Evolutionary conservation across 352 stramenopile genomes (phyloP).

Genomic region (Phytophthora pseudosyringae): DNA sequence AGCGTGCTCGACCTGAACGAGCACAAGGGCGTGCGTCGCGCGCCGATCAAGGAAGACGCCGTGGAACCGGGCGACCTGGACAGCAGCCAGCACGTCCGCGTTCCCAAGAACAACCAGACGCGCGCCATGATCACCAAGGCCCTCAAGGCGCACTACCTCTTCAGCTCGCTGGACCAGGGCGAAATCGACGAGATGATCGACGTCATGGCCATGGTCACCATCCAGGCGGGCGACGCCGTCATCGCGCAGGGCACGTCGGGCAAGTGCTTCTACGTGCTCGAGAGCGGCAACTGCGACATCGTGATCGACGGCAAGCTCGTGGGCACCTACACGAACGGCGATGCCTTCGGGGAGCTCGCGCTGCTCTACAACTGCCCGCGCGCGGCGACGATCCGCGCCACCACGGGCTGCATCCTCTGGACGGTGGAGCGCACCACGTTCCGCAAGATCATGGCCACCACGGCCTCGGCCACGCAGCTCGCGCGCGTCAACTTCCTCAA

Average conservation of each 20-base stretch:
- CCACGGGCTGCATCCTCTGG: constrained; percentile 90
- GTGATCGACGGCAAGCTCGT: constrained; percentile 81
- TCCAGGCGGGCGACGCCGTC: constrained; percentile 66
- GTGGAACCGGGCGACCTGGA: constrained; percentile 73
- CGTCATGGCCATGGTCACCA: constrained; percentile 80
- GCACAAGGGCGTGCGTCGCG: constrained; percentile 70
- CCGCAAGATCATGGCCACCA: constrained; percentile 85
- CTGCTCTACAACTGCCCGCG: constrained; percentile 97
- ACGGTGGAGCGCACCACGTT: constrained; percentile 92
- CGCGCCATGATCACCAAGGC: constrained; percentile 80
- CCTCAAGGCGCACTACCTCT: constrained; percentile 86
- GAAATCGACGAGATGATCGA: constrained; percentile 88
- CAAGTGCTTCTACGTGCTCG: constrained; percentile 95
- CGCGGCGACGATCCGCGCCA: constrained; percentile 92
- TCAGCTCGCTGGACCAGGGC: constrained; percentile 73
- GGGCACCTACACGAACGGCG: constrained; percentile 77
- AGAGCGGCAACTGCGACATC: constrained; percentile 90
- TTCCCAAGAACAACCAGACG: constrained; percentile 80
- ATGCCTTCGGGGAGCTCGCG: constrained; percentile 96
- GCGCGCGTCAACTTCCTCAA: constrained; percentile 92
- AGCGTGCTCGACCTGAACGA: constrained; percentile 57
- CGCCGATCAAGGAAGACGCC: constrained; percentile 79
- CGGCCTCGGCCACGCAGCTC: constrained; percentile 74
- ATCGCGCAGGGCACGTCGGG: constrained; percentile 86
- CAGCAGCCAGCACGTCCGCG: constrained; percentile 50